Evolutionary conservation across 1,284 basidiomycete genomes (phyloP), one percentile per base, ranked within the genome.

Genomic region (Fomes fomentarius): DNA sequence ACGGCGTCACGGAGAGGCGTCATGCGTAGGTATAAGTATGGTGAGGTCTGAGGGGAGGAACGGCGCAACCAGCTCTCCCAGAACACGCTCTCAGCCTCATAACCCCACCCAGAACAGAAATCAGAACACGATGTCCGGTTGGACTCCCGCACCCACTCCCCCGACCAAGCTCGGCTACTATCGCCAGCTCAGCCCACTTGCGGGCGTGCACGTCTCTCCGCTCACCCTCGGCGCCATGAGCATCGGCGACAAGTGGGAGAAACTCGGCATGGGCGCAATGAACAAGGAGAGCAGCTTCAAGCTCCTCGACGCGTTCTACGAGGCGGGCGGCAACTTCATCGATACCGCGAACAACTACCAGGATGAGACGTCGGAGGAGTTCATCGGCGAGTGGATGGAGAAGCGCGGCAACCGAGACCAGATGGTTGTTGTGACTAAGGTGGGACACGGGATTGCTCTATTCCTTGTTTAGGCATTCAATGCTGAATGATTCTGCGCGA

Each of bases 211-310:
- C 52, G 80, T 81, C 34, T 79, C 77, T 6, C 79, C 79, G 0
- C 65, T 81, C 12, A 70, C 68, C 48, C 69, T 81, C n/a, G 83
- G 83, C 11, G 82, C 70, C 1, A 78, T 80, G 78, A 80, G 70
- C 65, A 74, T 84, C 47, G 82, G 69, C 55, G 72, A 81, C 56
- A 71, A 76, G 47, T 81, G 81, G 81, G 65, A 43, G 0, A 25
- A 47, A 26, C 66, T 64, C 15, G 68, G 69, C 2, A 64, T 75
- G 63, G 78, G 78, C 11, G 58, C 64, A 10, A 82, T 82, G 69
- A 52, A 65, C 57, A 70, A 72, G 60, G 66, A 68, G 52, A 17
- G 50, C 14, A 67, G 66, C 33, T 71, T 73, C 64, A 63, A 67
- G 59, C 60, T 73, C 9, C 69, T 74, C 35, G 72, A 74, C 47